Base-by-base conservation (phyloP, 495 filamentous ascomycete species). In the Aspergillus bertholletiae region DNA sequence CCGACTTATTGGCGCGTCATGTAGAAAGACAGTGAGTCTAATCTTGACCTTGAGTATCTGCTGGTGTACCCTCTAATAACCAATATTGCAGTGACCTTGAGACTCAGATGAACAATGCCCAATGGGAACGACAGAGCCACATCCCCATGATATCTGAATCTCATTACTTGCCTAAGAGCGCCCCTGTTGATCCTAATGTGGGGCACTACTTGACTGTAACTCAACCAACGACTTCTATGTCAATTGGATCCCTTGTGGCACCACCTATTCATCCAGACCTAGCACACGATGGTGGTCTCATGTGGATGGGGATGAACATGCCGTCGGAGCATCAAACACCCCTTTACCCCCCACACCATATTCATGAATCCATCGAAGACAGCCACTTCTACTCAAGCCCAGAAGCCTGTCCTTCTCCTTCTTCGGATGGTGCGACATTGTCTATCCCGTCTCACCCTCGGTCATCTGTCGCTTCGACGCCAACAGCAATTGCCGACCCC, bases 1-100 rank as follows among this genome's bases (percentile, higher is more conserved):
- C 83, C 13, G 92, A 96, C 70, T 72, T 96, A 22, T 77, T 95
- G 26, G 75, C 80, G 24, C 84, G 92, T 47, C 92, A 96, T 66
- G 79, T 86, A 65, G 88, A 91, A 62, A 83, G 87, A 80, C 89
- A 93, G 90, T 93, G 71, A 77, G 88, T 73, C 18, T 15, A 2
- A 11, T 13, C 18, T 15, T 1, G 5, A 20, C 17, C 24, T 23
- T 23, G 20, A 27, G 22, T 34, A 21, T 34, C 49, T 7, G 13
- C 22, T 24, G 23, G 15, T n/a, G 28, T 35, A 35, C 46, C 50
- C 27, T 30, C 30, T 28, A 50, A 56, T 62, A 44, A 59, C 43
- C 27, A 51, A 23, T 20, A 30, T 35, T 40, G 18, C 40, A 77
- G 74, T 55, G 69, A 74, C 35, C 62, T 75, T 22, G 75, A 78